Conservation (phyloP, 148 eudicot genomes). For the Vaccinium vitisidaea region DNA sequence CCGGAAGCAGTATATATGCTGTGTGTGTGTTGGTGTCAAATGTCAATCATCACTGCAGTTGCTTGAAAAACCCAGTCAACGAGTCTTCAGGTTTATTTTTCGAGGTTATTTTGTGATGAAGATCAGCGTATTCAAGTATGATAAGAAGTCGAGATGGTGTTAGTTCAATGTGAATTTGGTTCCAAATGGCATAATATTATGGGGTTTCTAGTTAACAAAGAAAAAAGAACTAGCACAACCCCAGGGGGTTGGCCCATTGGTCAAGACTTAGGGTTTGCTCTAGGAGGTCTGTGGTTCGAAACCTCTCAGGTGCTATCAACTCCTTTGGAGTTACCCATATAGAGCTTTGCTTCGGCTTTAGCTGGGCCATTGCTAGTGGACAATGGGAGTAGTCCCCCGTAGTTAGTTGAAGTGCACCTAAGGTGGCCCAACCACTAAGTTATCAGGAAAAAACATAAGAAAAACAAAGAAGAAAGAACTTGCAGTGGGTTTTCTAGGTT, state of each 20-base stretch:
- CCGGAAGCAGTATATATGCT: background rate
- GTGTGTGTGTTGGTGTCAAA: background rate
- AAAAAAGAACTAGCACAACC: background rate
- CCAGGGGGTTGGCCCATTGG: too few relatives aligned
- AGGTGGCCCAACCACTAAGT: too few relatives aligned
- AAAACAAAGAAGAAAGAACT: background rate
- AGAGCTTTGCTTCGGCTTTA: too few relatives aligned
- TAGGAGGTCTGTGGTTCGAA: too few relatives aligned
- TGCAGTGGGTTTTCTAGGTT: background rate
- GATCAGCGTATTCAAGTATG: background rate
- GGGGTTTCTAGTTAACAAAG: background rate
- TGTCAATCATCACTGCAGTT: background rate
- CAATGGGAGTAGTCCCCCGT: too few relatives aligned
- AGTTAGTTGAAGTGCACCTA: too few relatives aligned
- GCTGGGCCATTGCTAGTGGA: too few relatives aligned
- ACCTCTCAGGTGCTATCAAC: too few relatives aligned
- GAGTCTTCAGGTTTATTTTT: background rate
- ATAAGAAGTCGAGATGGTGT: background rate
- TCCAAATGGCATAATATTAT: background rate
- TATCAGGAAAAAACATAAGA: too few relatives aligned
- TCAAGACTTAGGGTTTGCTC: too few relatives aligned
- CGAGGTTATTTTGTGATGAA: background rate
- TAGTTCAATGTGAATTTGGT: background rate
- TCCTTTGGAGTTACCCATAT: too few relatives aligned
- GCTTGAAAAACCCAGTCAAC: background rate